Base-by-base conservation (phyloP, 2,329 filamentous ascomycete genomes). In the Fusarium proliferatum region DNA sequence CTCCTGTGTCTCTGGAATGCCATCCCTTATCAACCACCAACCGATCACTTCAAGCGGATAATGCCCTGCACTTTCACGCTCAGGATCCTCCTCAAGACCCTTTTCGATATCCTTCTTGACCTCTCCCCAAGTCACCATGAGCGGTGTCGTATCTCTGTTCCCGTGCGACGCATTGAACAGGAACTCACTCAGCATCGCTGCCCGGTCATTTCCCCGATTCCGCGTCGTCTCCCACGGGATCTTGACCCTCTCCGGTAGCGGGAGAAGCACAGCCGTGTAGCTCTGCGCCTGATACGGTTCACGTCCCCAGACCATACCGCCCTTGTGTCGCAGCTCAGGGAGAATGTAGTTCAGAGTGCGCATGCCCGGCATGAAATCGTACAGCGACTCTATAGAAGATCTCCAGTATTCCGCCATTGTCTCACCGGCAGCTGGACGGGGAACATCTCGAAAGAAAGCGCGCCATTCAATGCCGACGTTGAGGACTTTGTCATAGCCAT, bases 401-500 rank as follows among this genome's bases (percentile, higher is more conserved):
- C 58, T 68, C 79, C 78, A 80, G 38, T 71, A 73, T 5, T 16
- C 60, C 4, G 64, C 60, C 51, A 76, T 76, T 12, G 72, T 72
- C 43, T 77, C 69, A 26, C 73, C 73, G 4, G 45, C 52, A 26
- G 71, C 63, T 30, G 71, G 71, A 12, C 70, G 78, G 2, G 79
- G 75, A 1, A 77, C 76, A 43, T 80, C 76, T 19, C 62, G 65
- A 49, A 78, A 77, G 62, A 80, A 76, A 28, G 78, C 72, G 9
- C 79, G 76, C 80, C 78, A 81, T 39, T 81, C 75, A 8, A 80
- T 38, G 1, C 78, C 79, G 3, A 79, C 70, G n/a, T 81, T 67
- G 26, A 74, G 66, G 0, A 80, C 75, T 26, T 61, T 67, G 13
- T 80, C 79, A 55, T 78, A 71, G 16, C 78, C 75, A 2, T 61